These are phyloP conservation scores for Colletotrichum scovillei DNA, from an alignment of 2,329 filamentous ascomycete genomes.

Conservation along the genomic window DNA sequence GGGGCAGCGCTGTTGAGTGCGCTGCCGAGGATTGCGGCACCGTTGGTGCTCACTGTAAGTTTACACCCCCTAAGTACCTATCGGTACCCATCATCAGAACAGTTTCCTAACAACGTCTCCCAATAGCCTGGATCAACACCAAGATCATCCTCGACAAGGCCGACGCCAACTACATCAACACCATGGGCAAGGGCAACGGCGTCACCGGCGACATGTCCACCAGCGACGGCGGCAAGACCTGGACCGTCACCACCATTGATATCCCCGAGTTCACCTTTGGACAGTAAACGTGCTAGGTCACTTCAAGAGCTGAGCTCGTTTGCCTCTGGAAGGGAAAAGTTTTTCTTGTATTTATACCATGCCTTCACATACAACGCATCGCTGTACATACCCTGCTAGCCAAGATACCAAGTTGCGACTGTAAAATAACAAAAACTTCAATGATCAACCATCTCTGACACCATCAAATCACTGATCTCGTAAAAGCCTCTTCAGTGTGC, in stretches of 20 bases:
- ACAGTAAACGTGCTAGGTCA: neutral
- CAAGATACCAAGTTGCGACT: neutral
- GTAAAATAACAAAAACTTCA: neutral
- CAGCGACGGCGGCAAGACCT: slow-evolving; percentile 30
- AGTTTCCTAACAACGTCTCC: neutral
- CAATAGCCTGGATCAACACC: slow-evolving; percentile 29
- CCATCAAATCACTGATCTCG: too few species aligned
- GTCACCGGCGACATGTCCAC: slow-evolving; percentile 30
- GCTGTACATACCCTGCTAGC: neutral
- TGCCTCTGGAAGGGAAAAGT: too few species aligned
- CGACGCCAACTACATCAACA: slow-evolving; percentile 29
- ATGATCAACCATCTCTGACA: neutral
- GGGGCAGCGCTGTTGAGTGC: slow-evolving; percentile 64
- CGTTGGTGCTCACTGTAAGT: slow-evolving; percentile 31
- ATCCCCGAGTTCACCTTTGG: slow-evolving; percentile 30
- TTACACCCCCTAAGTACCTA: neutral
- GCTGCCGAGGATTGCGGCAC: slow-evolving; percentile 82
- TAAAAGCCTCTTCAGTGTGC: too few species aligned
- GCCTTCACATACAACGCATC: neutral
- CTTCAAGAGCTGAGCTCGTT: neutral
- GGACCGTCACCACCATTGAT: slow-evolving; percentile 24
- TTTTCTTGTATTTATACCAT: neutral
- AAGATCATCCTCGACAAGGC: slow-evolving; percentile 32
- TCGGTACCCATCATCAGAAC: too few species aligned
- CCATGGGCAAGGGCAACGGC: slow-evolving; percentile 28